Evolutionary conservation across 192 early-diverging fungal species (phyloP), one percentile per base, ranked within the genome.

Genomic region (Gamsiella multidivaricata): DNA sequence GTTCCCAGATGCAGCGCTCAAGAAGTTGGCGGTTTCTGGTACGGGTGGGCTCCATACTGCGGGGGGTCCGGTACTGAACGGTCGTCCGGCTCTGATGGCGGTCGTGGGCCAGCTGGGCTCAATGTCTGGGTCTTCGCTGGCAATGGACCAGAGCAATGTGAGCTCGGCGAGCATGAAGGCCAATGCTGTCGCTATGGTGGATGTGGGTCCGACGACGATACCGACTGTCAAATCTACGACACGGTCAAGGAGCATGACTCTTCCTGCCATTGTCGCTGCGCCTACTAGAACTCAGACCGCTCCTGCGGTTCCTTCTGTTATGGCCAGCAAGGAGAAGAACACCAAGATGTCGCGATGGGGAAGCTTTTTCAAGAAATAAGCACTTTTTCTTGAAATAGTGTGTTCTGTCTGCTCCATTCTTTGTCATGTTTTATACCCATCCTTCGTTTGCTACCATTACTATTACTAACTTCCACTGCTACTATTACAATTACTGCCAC

Each of bases 341-440:
- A 0, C 42, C 37, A 75, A 75, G 42, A 75, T 67, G 51, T 75
- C 64, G 12, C 49, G 64, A 23, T 75, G 72, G 72, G 58, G 64
- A 17, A 55, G 63, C 42, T 17, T 75, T 29, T 75, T 75, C 41
- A 75, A 75, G 45, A 75, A 75, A 42, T 72, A 50, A 57, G 3
- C 14, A 18, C 11, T 22, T 23, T 41, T 41, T 57, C 28, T 18
- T 20, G 28, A 5, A 36, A 23, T n/a, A n/a, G n/a, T n/a, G n/a
- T n/a, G n/a, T n/a, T n/a, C n/a, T n/a, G n/a, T n/a, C n/a, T n/a
- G n/a, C n/a, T n/a, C n/a, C n/a, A n/a, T n/a, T n/a, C n/a, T n/a
- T n/a, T n/a, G n/a, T n/a, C n/a, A n/a, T n/a, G n/a, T n/a, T n/a
- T n/a, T n/a, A n/a, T n/a, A n/a, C n/a, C n/a, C n/a, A n/a, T n/a